Evolutionary conservation across 2,329 filamentous ascomycete genomes (phyloP).

Genomic region (Fusarium sp.): DNA sequence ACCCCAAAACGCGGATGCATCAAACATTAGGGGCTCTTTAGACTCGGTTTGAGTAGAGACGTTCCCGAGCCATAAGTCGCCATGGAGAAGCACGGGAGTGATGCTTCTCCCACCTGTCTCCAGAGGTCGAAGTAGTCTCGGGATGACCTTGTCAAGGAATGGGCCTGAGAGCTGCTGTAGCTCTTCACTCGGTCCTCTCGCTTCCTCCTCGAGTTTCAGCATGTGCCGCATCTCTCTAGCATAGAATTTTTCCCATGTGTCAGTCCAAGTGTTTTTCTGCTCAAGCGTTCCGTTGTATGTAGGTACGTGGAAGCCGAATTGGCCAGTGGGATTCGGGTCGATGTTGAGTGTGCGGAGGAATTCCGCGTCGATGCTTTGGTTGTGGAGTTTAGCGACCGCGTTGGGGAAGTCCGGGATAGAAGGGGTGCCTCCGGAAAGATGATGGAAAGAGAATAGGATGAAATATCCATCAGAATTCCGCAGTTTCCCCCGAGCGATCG

Average conservation of each 20-base stretch:
- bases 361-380: neutral
- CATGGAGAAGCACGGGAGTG: neutral
- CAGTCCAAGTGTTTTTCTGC: neutral
- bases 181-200: neutral
- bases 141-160: neutral
- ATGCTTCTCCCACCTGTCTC: neutral
- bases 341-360: too few species aligned
- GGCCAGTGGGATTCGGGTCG: neutral
- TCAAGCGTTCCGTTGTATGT: neutral
- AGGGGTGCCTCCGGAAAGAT: neutral
- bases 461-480: neutral
- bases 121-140: neutral
- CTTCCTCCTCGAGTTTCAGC: neutral
- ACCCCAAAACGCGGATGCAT: neutral
- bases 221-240: neutral
- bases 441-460: neutral
- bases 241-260: neutral
- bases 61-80: neutral
- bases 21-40: neutral
- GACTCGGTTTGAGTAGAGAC: neutral
- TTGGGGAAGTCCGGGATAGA: neutral
- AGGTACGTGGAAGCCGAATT: neutral
- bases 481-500: neutral
- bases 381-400: neutral
- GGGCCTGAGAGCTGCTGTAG: neutral